Base-by-base conservation (phyloP, 805 yeast genomes). In the Wickerhamiella kazuoi region DNA sequence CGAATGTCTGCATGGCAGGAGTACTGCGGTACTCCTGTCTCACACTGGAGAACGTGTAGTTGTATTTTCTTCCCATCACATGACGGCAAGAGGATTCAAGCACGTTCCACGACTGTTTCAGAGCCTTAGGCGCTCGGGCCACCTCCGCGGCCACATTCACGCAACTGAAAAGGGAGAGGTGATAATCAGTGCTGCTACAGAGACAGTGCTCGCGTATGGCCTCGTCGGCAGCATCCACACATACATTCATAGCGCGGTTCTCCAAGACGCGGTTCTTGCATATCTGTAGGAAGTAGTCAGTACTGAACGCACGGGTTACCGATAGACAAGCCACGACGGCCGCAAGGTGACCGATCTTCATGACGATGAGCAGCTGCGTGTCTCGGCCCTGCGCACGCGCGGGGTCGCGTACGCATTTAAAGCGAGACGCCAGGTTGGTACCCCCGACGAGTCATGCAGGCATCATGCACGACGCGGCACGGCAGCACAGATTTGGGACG, bases 241-340 rank as follows among this genome's bases (percentile, higher is more conserved):
- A 31, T 6, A 8, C 21, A 17, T 17, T 17, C 21, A 18, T 17
- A 8, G 26, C 26, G 13, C 21, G 9, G 14, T 20, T 33, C 17
- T 20, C 35, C n/a, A 36, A 11, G 4, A 40, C 35, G 16, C 36
- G 28, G 17, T 35, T 28, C 17, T 40, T 36, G 35, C 43, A 40
- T 14, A 40, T 36, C 16, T 33, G 23, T 21, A 32, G 36, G 28
- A 36, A 40, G 30, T 40, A 40, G 34, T 40, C 43, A 2, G 37
- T 29, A 6, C 39, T 35, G 26, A 40, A 40, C 9, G 42, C 42
- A 3, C 17, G 17, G n/a, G n/a, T n/a, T n/a, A n/a, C n/a, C n/a
- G n/a, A n/a, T n/a, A n/a, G n/a, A n/a, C n/a, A n/a, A n/a, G n/a
- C n/a, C n/a, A n/a, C n/a, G n/a, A n/a, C n/a, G n/a, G n/a, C n/a